phyloP scores from a whole-genome alignment of 805 yeast species.

The Saccharomycopsis selenospora region DNA sequence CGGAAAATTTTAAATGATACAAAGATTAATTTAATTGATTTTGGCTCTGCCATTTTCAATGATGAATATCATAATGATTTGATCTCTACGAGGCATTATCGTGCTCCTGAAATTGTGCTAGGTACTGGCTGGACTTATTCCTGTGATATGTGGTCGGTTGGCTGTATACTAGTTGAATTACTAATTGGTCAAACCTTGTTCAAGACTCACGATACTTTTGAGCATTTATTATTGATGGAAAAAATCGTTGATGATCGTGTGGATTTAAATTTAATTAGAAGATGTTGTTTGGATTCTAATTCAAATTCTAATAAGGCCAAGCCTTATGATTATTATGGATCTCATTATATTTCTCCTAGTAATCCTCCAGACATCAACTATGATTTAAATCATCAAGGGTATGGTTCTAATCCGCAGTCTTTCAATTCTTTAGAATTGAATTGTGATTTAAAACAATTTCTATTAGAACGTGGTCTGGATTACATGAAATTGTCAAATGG shows the following conservation, averaged over 20 bases:
- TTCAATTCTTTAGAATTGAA: not conserved
- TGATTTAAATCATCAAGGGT: slow-evolving; percentile 9
- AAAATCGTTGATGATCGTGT: slow-evolving; percentile 54
- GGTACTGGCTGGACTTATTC: slow-evolving; percentile 97
- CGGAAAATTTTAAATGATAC: slow-evolving; percentile 63
- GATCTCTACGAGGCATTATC: slow-evolving; percentile 90
- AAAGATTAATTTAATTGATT: slow-evolving; percentile 82
- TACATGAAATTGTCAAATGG: not conserved
- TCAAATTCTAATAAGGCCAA: not conserved
- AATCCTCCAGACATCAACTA: not conserved
- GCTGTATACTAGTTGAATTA: slow-evolving; percentile 85
- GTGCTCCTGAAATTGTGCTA: slow-evolving; percentile 93
- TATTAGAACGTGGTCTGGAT: not conserved
- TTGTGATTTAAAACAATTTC: not conserved
- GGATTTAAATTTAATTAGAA: slow-evolving; percentile 31
- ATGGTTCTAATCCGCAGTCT: slow-evolving; percentile 6
- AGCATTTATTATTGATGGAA: slow-evolving; percentile 94
- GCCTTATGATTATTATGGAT: slow-evolving; percentile 15
- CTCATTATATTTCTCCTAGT: slow-evolving; percentile 7
- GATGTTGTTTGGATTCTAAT: slow-evolving; percentile 23
- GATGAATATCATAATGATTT: slow-evolving; percentile 91
- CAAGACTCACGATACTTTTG: slow-evolving; percentile 89
- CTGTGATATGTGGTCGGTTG: slow-evolving; percentile 96
- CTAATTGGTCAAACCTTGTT: slow-evolving; percentile 92
- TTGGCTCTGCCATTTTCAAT: slow-evolving; percentile 92